phyloP scores from a whole-genome alignment of 2,329 filamentous ascomycete species.

The Colletotrichum limetticola region DNA sequence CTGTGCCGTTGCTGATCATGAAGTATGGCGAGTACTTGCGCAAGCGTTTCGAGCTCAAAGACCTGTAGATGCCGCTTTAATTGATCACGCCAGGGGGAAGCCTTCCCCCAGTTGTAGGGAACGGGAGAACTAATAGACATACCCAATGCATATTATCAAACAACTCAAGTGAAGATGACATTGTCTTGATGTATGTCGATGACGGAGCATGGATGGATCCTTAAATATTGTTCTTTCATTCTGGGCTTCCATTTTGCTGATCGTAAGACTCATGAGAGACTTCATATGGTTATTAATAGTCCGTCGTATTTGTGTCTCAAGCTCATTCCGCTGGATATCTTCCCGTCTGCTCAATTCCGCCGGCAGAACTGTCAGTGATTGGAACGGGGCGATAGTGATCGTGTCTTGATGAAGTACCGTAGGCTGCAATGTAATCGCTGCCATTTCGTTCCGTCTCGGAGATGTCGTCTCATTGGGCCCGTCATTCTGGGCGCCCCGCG shows the following conservation, averaged over 20 bases:
- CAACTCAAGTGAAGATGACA: background rate
- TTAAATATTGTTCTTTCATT: background rate
- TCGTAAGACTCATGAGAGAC: background rate
- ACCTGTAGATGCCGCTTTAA: background rate
- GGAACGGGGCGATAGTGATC: background rate
- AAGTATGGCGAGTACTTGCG: slow-evolving; percentile 56
- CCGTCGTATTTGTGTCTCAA: background rate
- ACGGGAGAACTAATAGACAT: background rate
- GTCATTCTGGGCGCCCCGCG: too few relatives aligned
- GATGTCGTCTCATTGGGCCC: background rate
- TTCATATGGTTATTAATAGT: background rate
- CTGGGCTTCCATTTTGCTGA: background rate
- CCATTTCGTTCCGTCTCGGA: background rate
- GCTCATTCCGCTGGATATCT: background rate
- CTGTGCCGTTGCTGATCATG: slow-evolving; percentile 56
- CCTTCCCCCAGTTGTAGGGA: too few relatives aligned
- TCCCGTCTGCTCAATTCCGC: background rate
- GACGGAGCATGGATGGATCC: background rate
- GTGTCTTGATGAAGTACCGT: background rate
- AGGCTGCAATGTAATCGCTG: background rate
- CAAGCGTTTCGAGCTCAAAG: slow-evolving; percentile 7
- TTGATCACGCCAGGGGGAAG: background rate
- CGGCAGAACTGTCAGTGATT: background rate
- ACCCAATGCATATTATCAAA: background rate
- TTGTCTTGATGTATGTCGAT: background rate